Conservation (phyloP, 768 basidiomycete genomes). For the Tremella mesenterica region DNA sequence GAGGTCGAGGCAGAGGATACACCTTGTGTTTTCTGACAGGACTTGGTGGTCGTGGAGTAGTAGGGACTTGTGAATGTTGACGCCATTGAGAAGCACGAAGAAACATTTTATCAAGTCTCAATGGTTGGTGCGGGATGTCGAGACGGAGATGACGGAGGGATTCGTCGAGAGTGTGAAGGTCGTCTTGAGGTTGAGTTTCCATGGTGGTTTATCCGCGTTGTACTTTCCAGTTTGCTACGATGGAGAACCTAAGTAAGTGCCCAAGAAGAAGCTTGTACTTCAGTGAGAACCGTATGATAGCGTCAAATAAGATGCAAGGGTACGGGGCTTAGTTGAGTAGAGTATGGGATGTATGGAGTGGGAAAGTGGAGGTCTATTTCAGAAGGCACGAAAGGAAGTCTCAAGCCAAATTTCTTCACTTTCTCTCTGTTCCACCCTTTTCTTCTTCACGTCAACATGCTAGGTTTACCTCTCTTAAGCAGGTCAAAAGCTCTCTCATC, state of each 20-base stretch:
- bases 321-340: no score
- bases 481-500: slow-evolving; percentile 6
- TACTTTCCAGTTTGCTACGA: background rate
- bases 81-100: slow-evolving; percentile 22
- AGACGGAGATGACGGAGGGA: slow-evolving; percentile 23
- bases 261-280: background rate
- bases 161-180: slow-evolving; percentile 16
- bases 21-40: slow-evolving; percentile 16
- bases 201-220: background rate
- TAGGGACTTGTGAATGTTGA: slow-evolving; percentile 2
- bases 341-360: slow-evolving; percentile 5
- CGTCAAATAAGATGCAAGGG: no score
- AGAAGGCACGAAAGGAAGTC: background rate
- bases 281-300: background rate
- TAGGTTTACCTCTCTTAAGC: slow-evolving; percentile 6
- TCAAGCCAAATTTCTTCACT: background rate
- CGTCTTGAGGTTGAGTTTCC: slow-evolving; percentile 9
- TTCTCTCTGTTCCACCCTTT: background rate
- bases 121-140: slow-evolving; percentile 19
- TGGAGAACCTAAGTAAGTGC: background rate
- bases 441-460: slow-evolving; percentile 6
- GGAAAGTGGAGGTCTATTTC: slow-evolving; percentile 5
- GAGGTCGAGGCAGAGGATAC: slow-evolving; percentile 23
- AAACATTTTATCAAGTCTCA: slow-evolving; percentile 34
- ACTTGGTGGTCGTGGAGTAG: slow-evolving; percentile 14